These are phyloP conservation scores for Tardiomyces depauwii DNA, from an alignment of 1,139 yeast genomes.

Conservation along the genomic window DNA sequence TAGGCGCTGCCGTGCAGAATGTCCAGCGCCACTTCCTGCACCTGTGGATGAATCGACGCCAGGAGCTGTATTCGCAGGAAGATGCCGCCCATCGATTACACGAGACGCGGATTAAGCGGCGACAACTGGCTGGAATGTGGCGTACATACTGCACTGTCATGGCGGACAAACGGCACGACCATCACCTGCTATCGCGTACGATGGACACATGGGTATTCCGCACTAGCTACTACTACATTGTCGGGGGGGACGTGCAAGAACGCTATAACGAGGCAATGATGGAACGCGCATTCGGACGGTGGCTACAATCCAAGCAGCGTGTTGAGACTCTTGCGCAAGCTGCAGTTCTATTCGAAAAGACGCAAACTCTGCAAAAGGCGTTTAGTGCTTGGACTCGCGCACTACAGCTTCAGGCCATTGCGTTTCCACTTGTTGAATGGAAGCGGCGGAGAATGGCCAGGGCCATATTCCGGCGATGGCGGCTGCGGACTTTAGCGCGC, in stretches of 20 bases:
- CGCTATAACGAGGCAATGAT: neutral
- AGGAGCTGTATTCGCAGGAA: no score
- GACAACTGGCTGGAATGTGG: neutral
- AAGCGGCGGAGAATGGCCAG: neutral
- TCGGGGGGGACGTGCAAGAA: neutral
- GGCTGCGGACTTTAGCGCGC: neutral
- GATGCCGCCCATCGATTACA: no score
- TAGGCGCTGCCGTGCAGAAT: no score
- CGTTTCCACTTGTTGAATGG: neutral
- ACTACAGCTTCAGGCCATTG: neutral
- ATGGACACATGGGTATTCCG: neutral
- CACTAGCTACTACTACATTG: neutral
- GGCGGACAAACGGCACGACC: neutral
- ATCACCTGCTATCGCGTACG: neutral
- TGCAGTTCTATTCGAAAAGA: neutral
- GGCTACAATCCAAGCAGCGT: neutral
- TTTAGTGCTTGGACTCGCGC: neutral
- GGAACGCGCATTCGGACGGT: neutral
- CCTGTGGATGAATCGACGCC: no score
- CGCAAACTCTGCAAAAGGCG: neutral
- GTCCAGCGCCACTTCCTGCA: no score
- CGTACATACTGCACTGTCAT: neutral
- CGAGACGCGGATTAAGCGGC: no score
- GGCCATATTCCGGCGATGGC: neutral
- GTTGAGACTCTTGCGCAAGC: neutral